Evolutionary conservation across 1,139 yeast genomes (phyloP).

Genomic region (Saccharomyces hybrid): DNA sequence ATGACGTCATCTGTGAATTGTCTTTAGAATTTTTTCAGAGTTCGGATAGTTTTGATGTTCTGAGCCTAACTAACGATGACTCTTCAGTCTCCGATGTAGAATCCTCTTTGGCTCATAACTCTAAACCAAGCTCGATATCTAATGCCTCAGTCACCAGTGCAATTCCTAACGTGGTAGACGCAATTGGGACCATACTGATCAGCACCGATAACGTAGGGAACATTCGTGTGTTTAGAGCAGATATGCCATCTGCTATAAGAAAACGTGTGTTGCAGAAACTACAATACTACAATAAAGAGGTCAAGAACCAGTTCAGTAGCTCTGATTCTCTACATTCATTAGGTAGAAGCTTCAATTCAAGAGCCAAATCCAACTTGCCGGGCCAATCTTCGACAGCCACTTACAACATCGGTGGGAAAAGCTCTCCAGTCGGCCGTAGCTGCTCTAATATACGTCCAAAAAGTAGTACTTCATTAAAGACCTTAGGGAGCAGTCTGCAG

Average conservation of each 20-base stretch:
- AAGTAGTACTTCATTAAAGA: conserved; percentile 16
- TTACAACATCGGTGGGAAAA: not conserved
- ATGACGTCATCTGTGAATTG: conserved; percentile 70
- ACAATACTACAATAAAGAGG: conserved; percentile 10
- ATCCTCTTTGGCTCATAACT: conserved; percentile 1
- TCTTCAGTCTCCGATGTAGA: not conserved
- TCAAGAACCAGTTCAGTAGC: conserved; percentile 7
- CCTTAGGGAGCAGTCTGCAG: conserved; percentile 8
- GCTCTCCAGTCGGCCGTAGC: not conserved
- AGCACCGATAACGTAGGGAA: conserved; percentile 70
- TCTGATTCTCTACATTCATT: conserved; percentile 11
- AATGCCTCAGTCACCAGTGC: conserved; percentile 5
- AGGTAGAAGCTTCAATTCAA: conserved; percentile 3
- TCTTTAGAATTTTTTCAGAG: conserved; percentile 35
- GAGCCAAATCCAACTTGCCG: not conserved
- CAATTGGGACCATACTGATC: conserved; percentile 43
- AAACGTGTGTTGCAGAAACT: conserved; percentile 27
- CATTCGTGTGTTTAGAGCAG: conserved; percentile 74
- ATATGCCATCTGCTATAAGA: conserved; percentile 47
- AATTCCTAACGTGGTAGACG: conserved; percentile 20
- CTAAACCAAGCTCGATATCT: conserved; percentile 1
- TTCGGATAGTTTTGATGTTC: conserved; percentile 20
- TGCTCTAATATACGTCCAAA: conserved; percentile 7
- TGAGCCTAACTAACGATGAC: conserved; percentile 5
- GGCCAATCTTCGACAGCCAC: not conserved